Percentiles rank a stretch among this genome's conserved stretches.
These are phyloP conservation scores for Trametes polyzona DNA, from an alignment of 1,284 basidiomycete genomes.

Conservation along the genomic window DNA sequence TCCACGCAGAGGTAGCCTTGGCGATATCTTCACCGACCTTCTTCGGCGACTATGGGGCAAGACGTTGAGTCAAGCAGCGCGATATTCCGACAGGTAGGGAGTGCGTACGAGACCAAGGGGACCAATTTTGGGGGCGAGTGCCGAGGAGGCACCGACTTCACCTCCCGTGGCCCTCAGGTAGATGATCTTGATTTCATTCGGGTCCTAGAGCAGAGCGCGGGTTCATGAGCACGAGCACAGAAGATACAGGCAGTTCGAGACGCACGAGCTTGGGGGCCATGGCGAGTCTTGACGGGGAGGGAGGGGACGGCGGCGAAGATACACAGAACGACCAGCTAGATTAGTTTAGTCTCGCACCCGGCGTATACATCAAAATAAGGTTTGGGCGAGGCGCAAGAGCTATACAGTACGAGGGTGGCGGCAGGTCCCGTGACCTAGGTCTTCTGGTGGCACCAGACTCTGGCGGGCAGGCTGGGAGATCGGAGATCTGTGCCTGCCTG, in stretches of 20 bases:
- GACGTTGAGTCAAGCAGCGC: conserved; percentile 2
- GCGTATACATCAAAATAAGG: conserved; percentile 45
- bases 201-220: conserved; percentile 62
- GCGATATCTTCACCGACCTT: conserved; percentile 99
- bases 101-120: conserved; percentile 94
- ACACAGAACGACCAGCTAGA: conserved; percentile 26
- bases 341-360: conserved; percentile 24
- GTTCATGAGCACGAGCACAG: neutral
- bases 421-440: conserved; percentile 10
- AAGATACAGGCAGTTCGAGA: conserved; percentile 17
- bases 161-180: conserved; percentile 99
- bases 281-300: conserved; percentile 34
- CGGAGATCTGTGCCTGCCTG: conserved; percentile 11
- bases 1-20: conserved; percentile 98
- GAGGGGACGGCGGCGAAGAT: conserved; percentile 31
- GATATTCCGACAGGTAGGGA: neutral
- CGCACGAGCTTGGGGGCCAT: conserved; percentile 84
- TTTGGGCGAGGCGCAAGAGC: conserved; percentile 53
- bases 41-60: conserved; percentile 85
- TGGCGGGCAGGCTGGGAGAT: conserved; percentile 11
- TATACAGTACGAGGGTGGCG: conserved; percentile 48
- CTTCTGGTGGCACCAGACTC: conserved; percentile 5
- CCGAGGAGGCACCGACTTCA: conserved; percentile 99
- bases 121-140: conserved; percentile 99
- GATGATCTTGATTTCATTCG: conserved; percentile 97